Conservation (phyloP, 352 stramenopile species). For the Globisporangium echinulatum region DNA sequence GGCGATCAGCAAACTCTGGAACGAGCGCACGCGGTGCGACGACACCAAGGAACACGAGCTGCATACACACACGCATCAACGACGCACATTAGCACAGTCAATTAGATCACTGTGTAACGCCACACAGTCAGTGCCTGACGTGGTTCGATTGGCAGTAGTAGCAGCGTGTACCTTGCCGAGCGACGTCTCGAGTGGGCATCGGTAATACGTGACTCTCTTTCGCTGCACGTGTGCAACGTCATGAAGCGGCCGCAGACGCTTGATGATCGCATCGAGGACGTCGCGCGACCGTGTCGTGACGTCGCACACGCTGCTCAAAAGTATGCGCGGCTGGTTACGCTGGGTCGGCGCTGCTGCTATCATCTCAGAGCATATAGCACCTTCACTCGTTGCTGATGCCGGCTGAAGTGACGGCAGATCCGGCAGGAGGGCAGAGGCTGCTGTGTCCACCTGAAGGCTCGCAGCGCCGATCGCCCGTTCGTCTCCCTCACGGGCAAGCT, state of each 20-base stretch:
- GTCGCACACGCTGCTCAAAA: constrained; percentile 1
- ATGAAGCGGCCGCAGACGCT: background rate
- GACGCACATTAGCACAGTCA: background rate
- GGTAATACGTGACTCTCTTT: constrained; percentile 1
- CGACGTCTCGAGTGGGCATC: constrained; percentile 23
- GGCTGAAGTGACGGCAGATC: too few relatives aligned
- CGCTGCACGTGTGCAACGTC: background rate
- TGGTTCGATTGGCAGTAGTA: background rate
- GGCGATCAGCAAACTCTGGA: too few relatives aligned
- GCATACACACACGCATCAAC: background rate
- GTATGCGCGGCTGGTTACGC: too few relatives aligned
- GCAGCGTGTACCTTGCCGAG: constrained; percentile 31
- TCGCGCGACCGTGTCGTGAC: background rate
- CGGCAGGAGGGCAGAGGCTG: too few relatives aligned
- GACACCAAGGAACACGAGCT: constrained; percentile 36
- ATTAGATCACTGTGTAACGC: background rate
- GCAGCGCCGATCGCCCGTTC: too few relatives aligned
- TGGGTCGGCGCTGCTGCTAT: background rate
- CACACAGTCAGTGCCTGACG: background rate
- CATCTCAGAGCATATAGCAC: too few relatives aligned
- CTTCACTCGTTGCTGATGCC: too few relatives aligned
- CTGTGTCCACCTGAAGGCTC: too few relatives aligned
- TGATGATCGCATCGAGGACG: background rate
- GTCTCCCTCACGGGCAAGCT: background rate
- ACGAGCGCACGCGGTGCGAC: constrained; percentile 1